Conservation (phyloP, 345 rosid genomes). For the Brassica incana region DNA sequence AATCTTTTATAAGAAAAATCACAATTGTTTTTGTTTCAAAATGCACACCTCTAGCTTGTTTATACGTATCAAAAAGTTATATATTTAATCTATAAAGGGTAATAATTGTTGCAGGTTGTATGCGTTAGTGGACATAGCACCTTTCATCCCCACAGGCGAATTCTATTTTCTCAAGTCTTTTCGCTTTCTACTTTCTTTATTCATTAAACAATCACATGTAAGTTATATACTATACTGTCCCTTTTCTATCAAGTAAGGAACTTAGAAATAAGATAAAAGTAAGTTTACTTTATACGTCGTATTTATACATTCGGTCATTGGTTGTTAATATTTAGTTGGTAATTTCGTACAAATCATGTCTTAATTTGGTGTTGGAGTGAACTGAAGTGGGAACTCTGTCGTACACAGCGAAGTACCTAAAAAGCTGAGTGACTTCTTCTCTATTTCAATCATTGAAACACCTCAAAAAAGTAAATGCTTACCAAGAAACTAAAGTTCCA, state of each 20-base stretch:
- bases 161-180: conserved; percentile 11
- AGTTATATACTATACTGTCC: background rate
- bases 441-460: conserved; percentile 36
- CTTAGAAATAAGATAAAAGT: background rate
- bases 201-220: conserved; percentile 15
- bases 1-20: conserved; percentile 4
- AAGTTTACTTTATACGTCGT: background rate
- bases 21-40: background rate
- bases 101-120: conserved; percentile 35
- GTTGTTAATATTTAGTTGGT: conserved; percentile 17
- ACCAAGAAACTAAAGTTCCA: background rate
- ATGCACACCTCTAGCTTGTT: background rate
- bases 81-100: conserved; percentile 27
- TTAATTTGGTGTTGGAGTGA: conserved; percentile 12
- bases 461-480: conserved; percentile 27
- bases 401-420: conserved; percentile 38
- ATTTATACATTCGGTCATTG: background rate
- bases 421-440: conserved; percentile 22
- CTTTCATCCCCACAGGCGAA: conserved; percentile 30
- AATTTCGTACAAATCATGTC: conserved; percentile 28
- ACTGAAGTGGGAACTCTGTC: conserved; percentile 32
- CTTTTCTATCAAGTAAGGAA: background rate
- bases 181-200: conserved; percentile 36
- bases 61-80: conserved; percentile 18
- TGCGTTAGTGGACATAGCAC: conserved; percentile 29